Evolutionary conservation across 1,284 basidiomycete species (phyloP), one percentile per base, ranked within the genome.

Genomic region (Microbotryomycetes sp.): DNA sequence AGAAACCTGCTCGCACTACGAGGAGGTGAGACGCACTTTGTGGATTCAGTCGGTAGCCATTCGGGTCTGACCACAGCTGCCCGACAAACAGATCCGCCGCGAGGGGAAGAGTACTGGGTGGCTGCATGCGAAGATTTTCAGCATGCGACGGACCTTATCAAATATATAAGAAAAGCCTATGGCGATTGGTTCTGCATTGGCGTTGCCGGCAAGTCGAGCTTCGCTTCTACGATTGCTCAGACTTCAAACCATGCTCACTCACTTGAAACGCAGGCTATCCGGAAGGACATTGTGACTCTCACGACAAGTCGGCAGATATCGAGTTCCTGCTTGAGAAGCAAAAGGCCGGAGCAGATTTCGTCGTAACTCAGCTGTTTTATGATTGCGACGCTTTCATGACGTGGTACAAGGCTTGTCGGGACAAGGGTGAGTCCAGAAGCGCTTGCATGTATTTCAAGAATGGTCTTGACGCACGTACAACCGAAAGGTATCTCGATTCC

Each of bases 331-430:
- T 89, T 76, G 83, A 86, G 68, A 94, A 94, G 76, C 79, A 91
- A 68, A 88, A 91, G 64, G 87, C 85, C 18, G 91, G 91, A 52
- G 88, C 86, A 61, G 82, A 85, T 76, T 89, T 93, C 77, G 91
- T 94, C 74, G 91, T 94, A 78, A 94, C 91, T 0, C 91, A 94
- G 76, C 91, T 94, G 86, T 94, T 94, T 78, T 94, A 92, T 78
- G 91, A 94, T 73, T 84, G 86, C 57, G 83, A 91, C 54, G 73
- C 90, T 67, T 94, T 93, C 76, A 82, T 89, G 67, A 78, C 80
- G 45, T 94, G 91, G 91, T 89, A 91, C 62, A 85, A 84, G 69
- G 81, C 84, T 46, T 85, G 92, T 30, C 83, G 91, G 60, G 85
- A 79, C 11, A 87, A 86, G 24, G 67, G 67, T 68, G 29, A 21